Base-by-base conservation (phyloP, 345 rosid genomes). In the Salix caprea region DNA sequence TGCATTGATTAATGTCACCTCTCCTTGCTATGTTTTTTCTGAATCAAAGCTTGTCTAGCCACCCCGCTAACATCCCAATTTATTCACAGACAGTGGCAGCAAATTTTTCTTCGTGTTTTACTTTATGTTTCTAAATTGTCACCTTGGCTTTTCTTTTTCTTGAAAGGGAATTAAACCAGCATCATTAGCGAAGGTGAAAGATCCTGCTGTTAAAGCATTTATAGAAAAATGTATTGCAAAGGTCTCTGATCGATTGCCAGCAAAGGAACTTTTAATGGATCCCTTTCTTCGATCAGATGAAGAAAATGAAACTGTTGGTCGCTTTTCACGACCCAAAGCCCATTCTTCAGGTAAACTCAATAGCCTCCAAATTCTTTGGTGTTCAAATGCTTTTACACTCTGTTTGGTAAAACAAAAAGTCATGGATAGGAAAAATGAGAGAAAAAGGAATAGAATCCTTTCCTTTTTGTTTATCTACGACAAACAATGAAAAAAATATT, bases 141-240 rank as follows among this genome's bases (percentile, higher is more conserved):
- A 64, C 13, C 60, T 28, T 69, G 65, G 16, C 75, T 42, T n/a
- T 58, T 58, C 21, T 56, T 67, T 42, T 79, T 83, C 19, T 66
- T 76, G 26, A 65, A 82, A 96, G 98, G 99, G 99, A 79, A 88
- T 92, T 65, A 93, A 90, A 79, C 99, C 99, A 52, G 99, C 96
- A 50, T 89, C 99, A 24, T 86, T 96, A 84, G 87, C 85, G 37
- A 96, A 90, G 79, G 98, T 96, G 83, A 82, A 78, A 64, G 90
- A 93, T 82, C 85, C 84, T 16, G 84, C 82, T 39, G 92, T 93
- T 56, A 89, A 77, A 86, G 79, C 79, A 65, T 96, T 96, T 82
- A 93, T 96, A 77, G 97, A 90, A 83, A 96, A 96, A 85, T 96
- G 99, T 74, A 91, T 93, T 58, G 87, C 97, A 21, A 87, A 82